Conservation (phyloP, 1,284 basidiomycete species). For the Wolfiporia cocos region DNA sequence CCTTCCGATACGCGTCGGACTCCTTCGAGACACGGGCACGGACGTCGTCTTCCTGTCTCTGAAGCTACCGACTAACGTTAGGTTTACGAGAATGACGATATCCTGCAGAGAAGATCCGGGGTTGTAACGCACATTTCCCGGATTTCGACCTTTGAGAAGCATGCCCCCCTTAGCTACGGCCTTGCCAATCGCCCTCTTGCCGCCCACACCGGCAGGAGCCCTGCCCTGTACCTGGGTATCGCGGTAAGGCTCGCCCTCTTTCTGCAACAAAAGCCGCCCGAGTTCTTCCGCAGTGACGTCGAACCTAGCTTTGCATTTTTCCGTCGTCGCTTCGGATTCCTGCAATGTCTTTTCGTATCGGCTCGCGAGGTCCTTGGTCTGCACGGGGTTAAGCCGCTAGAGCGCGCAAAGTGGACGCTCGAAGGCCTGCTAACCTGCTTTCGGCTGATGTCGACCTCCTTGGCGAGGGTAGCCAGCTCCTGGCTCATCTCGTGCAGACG, state of each 20-base stretch:
- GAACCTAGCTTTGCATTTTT: slow-evolving; percentile 85
- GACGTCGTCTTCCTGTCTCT: slow-evolving; percentile 93
- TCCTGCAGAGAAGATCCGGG: no score
- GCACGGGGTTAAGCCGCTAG: no score
- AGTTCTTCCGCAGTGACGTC: slow-evolving; percentile 92
- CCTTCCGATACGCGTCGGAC: slow-evolving; percentile 87
- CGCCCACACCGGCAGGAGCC: slow-evolving; percentile 46
- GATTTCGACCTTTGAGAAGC: slow-evolving; percentile 91
- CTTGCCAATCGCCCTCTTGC: slow-evolving; percentile 75
- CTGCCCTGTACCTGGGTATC: slow-evolving; percentile 69
- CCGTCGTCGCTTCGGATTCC: slow-evolving; percentile 85
- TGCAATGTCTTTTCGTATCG: slow-evolving; percentile 86
- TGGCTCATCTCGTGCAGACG: slow-evolving; percentile 94
- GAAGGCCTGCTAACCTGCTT: no score
- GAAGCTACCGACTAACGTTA: slow-evolving; percentile 70
- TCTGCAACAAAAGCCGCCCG: slow-evolving; percentile 88
- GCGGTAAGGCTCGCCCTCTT: slow-evolving; percentile 88
- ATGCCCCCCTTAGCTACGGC: slow-evolving; percentile 91
- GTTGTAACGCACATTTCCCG: slow-evolving; percentile 81
- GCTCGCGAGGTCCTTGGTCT: slow-evolving; percentile 87
- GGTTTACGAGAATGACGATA: no score
- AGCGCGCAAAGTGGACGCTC: no score
- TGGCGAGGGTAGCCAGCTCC: slow-evolving; percentile 78
- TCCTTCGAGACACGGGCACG: slow-evolving; percentile 78
- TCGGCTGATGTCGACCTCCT: slow-evolving; percentile 92